These are phyloP conservation scores for Claviceps fusiformis DNA, from an alignment of 2,329 filamentous ascomycete species.

Conservation along the genomic window DNA sequence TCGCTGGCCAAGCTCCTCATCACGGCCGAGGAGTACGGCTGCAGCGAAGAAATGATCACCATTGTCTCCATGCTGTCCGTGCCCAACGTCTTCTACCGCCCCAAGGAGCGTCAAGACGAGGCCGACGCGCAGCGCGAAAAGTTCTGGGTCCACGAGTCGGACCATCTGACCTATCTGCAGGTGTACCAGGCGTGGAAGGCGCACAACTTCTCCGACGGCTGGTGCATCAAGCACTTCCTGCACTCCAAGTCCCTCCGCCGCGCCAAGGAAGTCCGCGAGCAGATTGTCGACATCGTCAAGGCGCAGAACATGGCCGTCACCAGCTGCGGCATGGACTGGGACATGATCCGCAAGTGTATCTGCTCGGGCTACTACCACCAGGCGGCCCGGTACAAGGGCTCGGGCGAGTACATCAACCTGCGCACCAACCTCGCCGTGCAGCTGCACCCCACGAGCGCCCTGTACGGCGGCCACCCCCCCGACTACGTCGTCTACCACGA, in stretches of 20 bases:
- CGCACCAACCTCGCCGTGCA: slow-evolving; percentile 90
- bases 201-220: slow-evolving; percentile 78
- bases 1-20: slow-evolving; percentile 90
- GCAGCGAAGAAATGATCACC: slow-evolving; percentile 94
- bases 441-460: slow-evolving; percentile 81
- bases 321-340: slow-evolving; percentile 94
- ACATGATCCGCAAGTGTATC: slow-evolving; percentile 88
- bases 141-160: slow-evolving; percentile 95
- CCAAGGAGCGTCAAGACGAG: slow-evolving; percentile 92
- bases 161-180: slow-evolving; percentile 89
- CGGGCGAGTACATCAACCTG: slow-evolving; percentile 94
- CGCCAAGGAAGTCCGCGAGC: slow-evolving; percentile 87
- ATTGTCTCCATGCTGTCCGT: slow-evolving; percentile 98
- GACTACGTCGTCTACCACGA: slow-evolving; percentile 98
- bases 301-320: slow-evolving; percentile 80
- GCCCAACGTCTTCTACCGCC: slow-evolving; percentile 90
- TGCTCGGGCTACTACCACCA: slow-evolving; percentile 98
- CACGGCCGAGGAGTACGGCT: slow-evolving; percentile 76
- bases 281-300: slow-evolving; percentile 86
- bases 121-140: slow-evolving; percentile 92
- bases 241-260: slow-evolving; percentile 88
- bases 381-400: slow-evolving; percentile 87
- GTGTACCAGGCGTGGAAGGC: slow-evolving; percentile 93
- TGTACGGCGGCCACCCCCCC: slow-evolving; percentile 90
- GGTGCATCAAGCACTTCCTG: slow-evolving; percentile 87